Percentiles rank a stretch among this genome's conserved stretches.
phyloP scores from a whole-genome alignment of 2,329 filamentous ascomycete genomes.

The Ceratocystis variospora region DNA sequence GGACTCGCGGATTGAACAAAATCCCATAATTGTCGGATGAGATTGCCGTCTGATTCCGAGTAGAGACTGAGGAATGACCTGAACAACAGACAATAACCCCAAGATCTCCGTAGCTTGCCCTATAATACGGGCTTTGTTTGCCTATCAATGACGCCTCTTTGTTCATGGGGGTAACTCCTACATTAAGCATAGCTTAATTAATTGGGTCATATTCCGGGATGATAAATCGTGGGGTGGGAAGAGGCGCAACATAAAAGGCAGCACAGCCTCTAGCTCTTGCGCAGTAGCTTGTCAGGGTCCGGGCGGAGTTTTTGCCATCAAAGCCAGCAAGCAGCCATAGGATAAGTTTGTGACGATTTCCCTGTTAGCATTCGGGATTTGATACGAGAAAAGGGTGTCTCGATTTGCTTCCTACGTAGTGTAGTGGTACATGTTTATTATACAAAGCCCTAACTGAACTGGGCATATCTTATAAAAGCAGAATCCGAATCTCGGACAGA shows the following conservation, averaged over 20 bases:
- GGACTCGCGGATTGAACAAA: not conserved
- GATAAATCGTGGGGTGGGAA: not conserved
- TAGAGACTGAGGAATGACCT: no score
- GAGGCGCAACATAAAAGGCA: not conserved
- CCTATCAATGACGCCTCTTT: no score
- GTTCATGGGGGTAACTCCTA: no score
- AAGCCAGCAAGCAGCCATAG: not conserved
- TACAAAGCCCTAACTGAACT: not conserved
- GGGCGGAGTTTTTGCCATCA: not conserved
- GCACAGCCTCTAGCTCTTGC: not conserved
- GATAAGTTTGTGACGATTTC: not conserved
- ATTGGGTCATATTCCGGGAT: not conserved
- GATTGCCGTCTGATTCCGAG: no score
- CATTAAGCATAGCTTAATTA: not conserved
- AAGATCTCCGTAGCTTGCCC: no score
- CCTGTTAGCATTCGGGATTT: not conserved
- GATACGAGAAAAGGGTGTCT: not conserved
- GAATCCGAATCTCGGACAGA: not conserved
- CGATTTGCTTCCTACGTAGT: not conserved
- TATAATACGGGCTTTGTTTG: no score
- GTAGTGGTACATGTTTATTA: constrained; percentile 1
- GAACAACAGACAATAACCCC: no score
- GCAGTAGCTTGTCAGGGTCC: not conserved
- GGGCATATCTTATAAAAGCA: not conserved
- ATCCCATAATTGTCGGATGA: not conserved